Conservation (phyloP, 805 yeast genomes). For the Cephaloascus fragrans region DNA sequence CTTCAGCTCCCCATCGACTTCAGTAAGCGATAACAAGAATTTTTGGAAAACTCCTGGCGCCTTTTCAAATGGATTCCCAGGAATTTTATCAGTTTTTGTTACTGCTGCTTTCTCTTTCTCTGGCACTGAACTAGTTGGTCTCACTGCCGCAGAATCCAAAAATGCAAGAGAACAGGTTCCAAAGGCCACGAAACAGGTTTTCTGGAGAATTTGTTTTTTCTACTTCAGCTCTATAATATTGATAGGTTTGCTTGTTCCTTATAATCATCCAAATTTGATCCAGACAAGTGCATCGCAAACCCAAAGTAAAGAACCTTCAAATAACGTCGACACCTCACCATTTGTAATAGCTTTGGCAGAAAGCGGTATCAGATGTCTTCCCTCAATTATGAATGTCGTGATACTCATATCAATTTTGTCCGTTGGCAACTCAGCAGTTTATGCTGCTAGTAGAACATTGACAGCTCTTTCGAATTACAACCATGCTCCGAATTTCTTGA, state of each 20-base stretch:
- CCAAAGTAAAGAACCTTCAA: slow-evolving; percentile 22
- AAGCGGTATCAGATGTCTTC: slow-evolving; percentile 27
- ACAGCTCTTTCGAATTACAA: slow-evolving; percentile 33
- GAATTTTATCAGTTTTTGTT: slow-evolving; percentile 27
- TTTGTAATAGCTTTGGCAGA: slow-evolving; percentile 29
- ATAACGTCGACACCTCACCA: slow-evolving; percentile 32
- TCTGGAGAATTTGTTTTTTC: slow-evolving; percentile 30
- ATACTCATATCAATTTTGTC: slow-evolving; percentile 24
- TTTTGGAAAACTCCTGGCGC: slow-evolving; percentile 37
- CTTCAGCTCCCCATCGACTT: no score
- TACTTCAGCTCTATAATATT: slow-evolving; percentile 18
- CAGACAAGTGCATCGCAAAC: slow-evolving; percentile 11
- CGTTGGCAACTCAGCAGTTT: slow-evolving; percentile 26
- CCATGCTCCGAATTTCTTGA: slow-evolving; percentile 27
- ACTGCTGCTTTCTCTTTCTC: slow-evolving; percentile 32
- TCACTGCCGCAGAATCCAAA: slow-evolving; percentile 30
- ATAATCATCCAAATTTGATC: slow-evolving; percentile 10
- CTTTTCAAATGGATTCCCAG: slow-evolving; percentile 27
- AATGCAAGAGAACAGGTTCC: slow-evolving; percentile 27
- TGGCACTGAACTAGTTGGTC: slow-evolving; percentile 30
- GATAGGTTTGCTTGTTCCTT: slow-evolving; percentile 15
- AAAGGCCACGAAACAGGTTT: slow-evolving; percentile 30
- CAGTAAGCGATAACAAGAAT: slow-evolving; percentile 2
- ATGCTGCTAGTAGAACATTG: slow-evolving; percentile 29
- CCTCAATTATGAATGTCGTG: slow-evolving; percentile 26